These are phyloP conservation scores for Chernovozyma aurita DNA, from an alignment of 1,139 yeast species.

Conservation along the genomic window DNA sequence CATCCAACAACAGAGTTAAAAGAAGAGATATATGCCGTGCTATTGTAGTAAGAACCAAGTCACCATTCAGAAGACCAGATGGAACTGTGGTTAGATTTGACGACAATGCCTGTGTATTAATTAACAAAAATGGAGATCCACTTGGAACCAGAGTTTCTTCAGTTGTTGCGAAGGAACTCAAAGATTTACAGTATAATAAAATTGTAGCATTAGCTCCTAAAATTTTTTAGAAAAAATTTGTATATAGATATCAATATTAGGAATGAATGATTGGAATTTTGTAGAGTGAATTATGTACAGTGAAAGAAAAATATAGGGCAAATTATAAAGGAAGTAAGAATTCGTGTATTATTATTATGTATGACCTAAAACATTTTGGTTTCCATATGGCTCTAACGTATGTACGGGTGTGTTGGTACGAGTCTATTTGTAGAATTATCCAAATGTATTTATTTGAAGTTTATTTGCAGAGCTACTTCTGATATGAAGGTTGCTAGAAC, in stretches of 20 bases:
- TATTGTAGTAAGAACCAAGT: conserved; percentile 88
- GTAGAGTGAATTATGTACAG: too few relatives aligned
- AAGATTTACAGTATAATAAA: conserved; percentile 79
- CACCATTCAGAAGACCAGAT: conserved; percentile 78
- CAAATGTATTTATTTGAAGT: too few relatives aligned
- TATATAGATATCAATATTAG: conserved; percentile 1
- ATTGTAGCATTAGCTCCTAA: conserved; percentile 89
- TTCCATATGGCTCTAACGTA: too few relatives aligned
- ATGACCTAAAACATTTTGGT: too few relatives aligned
- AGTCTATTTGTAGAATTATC: too few relatives aligned
- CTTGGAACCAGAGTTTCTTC: conserved; percentile 91
- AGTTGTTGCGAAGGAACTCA: conserved; percentile 88
- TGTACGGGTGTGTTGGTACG: too few relatives aligned
- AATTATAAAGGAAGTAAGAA: too few relatives aligned
- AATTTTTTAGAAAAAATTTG: conserved; percentile 44
- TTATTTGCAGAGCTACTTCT: too few relatives aligned
- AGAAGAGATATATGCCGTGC: conserved; percentile 97
- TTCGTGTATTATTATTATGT: too few relatives aligned
- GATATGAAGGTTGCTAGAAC: too few relatives aligned
- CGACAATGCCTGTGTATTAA: conserved; percentile 94
- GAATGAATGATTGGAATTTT: neutral
- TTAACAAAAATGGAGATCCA: conserved; percentile 90
- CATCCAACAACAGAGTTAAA: conserved; percentile 76
- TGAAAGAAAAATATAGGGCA: too few relatives aligned
- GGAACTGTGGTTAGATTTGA: conserved; percentile 87